phyloP scores from a whole-genome alignment of 2,329 filamentous ascomycete genomes.

The Pseudogymnoascus sp. region DNA sequence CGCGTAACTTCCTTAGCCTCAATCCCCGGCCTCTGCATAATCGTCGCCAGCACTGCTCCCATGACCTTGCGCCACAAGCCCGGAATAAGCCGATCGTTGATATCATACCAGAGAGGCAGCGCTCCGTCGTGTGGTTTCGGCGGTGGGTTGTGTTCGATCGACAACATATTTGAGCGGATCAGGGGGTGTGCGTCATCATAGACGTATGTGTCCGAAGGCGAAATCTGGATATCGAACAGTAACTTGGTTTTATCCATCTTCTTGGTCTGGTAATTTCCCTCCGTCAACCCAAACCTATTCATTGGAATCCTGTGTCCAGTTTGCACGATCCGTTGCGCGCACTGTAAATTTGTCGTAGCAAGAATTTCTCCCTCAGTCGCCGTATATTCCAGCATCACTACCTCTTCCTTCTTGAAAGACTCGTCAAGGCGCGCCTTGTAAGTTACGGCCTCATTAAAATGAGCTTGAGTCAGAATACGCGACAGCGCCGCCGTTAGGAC shows the following conservation, averaged over 20 bases:
- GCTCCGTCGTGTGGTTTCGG: constrained; percentile 37
- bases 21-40: constrained; percentile 54
- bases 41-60: constrained; percentile 50
- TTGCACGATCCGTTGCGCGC: constrained; percentile 47
- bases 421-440: constrained; percentile 54
- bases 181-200: constrained; percentile 40
- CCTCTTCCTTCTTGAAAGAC: constrained; percentile 36
- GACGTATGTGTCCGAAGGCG: constrained; percentile 50
- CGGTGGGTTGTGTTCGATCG: constrained; percentile 9
- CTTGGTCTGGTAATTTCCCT: constrained; percentile 62
- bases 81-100: constrained; percentile 51
- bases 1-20: constrained; percentile 43
- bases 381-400: constrained; percentile 42
- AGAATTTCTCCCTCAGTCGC: constrained; percentile 58
- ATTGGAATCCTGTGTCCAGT: constrained; percentile 46
- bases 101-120: constrained; percentile 65
- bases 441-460: constrained; percentile 47
- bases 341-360: constrained; percentile 58
- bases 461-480: constrained; percentile 45
- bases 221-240: constrained; percentile 52
- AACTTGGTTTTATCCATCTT: constrained; percentile 58
- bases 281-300: constrained; percentile 62
- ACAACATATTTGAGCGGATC: constrained; percentile 14
- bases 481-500: constrained; percentile 48
- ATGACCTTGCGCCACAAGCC: constrained; percentile 57